Conservation (phyloP, 1,284 basidiomycete species). For the Apiotrichum siamense region DNA sequence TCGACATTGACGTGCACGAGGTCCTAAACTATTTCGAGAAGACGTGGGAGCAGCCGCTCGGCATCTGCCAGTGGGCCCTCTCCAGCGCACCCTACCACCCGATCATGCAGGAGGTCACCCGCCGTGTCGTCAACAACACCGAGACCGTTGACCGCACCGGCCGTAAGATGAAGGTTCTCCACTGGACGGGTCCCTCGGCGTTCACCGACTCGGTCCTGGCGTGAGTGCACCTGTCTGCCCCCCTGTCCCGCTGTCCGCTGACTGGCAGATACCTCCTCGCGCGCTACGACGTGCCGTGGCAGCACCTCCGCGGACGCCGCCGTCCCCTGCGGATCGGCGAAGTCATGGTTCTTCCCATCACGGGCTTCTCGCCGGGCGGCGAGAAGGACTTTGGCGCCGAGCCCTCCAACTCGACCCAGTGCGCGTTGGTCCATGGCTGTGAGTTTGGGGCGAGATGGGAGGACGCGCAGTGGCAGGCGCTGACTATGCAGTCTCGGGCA, state of each 20-base stretch:
- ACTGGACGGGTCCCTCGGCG: slow-evolving; percentile 43
- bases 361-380: slow-evolving; percentile 42
- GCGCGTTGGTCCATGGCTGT: slow-evolving; percentile 33
- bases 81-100: slow-evolving; percentile 43
- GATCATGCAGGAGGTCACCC: slow-evolving; percentile 42
- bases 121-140: slow-evolving; percentile 41
- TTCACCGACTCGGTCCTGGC: slow-evolving; percentile 41
- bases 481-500: slow-evolving; percentile 59
- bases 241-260: no score
- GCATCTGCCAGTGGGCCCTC: slow-evolving; percentile 48
- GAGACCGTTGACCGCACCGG: slow-evolving; percentile 1
- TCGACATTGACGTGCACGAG: slow-evolving; percentile 47
- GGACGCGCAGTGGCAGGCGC: no score
- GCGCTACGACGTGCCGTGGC: slow-evolving; percentile 44
- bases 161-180: slow-evolving; percentile 34
- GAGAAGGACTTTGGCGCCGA: slow-evolving; percentile 31
- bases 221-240: slow-evolving; percentile 15
- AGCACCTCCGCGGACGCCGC: slow-evolving; percentile 35
- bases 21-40: slow-evolving; percentile 22
- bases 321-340: slow-evolving; percentile 45
- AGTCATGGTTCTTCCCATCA: slow-evolving; percentile 45
- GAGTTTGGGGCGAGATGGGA: background rate
- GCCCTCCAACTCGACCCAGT: slow-evolving; percentile 27
- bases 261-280: slow-evolving; percentile 37
- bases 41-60: slow-evolving; percentile 42